Evolutionary conservation across 345 rosid species (phyloP), one percentile per base, ranked within the genome.

Genomic region (Clarkia xantiana): DNA sequence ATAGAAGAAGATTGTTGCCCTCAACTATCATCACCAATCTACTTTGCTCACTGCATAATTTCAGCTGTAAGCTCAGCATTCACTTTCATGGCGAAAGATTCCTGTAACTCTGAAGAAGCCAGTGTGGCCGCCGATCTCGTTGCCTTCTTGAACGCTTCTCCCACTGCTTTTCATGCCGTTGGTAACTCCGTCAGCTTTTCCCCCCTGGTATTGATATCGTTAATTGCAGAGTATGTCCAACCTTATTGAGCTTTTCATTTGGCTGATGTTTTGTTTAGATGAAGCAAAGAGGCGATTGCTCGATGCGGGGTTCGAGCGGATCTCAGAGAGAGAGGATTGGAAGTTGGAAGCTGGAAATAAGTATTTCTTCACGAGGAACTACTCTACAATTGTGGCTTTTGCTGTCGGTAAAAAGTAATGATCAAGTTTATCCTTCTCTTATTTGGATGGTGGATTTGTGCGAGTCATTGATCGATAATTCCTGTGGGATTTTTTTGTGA

Each of bases 151-250:
- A 86, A 91, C 68, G 86, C 79, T 51, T 86, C 96, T 41, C 96
- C 98, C 19, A 91, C 98, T n/a, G 94, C 98, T 36, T 91, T 91
- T 59, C 98, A 91, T 47, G 98, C 98, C 66, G 96, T 86, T 19
- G 96, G 98, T 91, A 81, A 59, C 20, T 38, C 38, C 23, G 38
- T 23, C 14, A 42, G 44, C 45, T 10, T 10, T 52, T 52, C 14
- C 22, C 41, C 29, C 38, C 10, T 36, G 36, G 6, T 29, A 29
- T 29, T 3, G 36, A 7, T 4, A 29, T 29, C 36, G 36, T 10
- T 29, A 29, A 3, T 7, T 29, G 29, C 29, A 23, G 29, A 23
- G 0, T 23, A 23, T 23, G 36, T 29, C 36, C 36, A 7, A 25
- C 14, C 42, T 58, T 36, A 23, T 45, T 19, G 44, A n/a, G 36